phyloP scores from a whole-genome alignment of 441 rosid genomes.

The Euphorbia neoarborescens region DNA sequence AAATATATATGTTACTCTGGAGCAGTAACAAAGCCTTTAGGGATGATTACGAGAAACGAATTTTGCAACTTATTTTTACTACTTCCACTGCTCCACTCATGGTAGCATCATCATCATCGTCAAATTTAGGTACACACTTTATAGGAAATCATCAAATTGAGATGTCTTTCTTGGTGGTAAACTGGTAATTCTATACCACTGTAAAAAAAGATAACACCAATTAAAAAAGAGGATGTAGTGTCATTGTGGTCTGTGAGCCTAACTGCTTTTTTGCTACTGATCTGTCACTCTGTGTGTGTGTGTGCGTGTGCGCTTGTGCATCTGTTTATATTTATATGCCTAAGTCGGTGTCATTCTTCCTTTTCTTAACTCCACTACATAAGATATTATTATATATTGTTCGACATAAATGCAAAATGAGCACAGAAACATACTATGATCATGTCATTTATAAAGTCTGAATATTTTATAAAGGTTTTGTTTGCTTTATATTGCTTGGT shows the following conservation, averaged over 20 bases:
- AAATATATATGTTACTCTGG: conserved; percentile 74
- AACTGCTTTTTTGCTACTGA: too few relatives aligned
- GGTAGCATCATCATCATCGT: conserved; percentile 9
- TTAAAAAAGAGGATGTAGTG: too few relatives aligned
- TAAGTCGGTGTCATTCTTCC: conserved; percentile 26
- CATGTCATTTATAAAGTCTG: neutral
- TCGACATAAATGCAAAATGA: neutral
- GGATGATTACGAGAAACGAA: conserved; percentile 68
- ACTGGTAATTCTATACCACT: neutral
- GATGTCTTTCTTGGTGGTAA: neutral
- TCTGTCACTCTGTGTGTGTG: too few relatives aligned
- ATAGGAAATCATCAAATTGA: neutral
- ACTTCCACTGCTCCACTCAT: conserved; percentile 28
- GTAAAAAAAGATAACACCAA: neutral
- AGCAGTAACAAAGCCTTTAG: conserved; percentile 40
- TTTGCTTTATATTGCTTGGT: conserved; percentile 36
- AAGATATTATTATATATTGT: neutral
- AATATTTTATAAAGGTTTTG: neutral
- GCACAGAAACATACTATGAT: neutral
- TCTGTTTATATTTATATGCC: conserved; percentile 15
- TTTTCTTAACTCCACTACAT: neutral
- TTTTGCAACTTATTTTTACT: conserved; percentile 22
- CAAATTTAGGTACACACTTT: neutral
- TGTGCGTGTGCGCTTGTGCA: too few relatives aligned
- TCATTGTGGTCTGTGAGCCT: conserved; percentile 13